Percentiles rank a stretch among this genome's conserved stretches.
phyloP scores from a whole-genome alignment of 2,329 filamentous ascomycete genomes.

The Diaporthe capsici region DNA sequence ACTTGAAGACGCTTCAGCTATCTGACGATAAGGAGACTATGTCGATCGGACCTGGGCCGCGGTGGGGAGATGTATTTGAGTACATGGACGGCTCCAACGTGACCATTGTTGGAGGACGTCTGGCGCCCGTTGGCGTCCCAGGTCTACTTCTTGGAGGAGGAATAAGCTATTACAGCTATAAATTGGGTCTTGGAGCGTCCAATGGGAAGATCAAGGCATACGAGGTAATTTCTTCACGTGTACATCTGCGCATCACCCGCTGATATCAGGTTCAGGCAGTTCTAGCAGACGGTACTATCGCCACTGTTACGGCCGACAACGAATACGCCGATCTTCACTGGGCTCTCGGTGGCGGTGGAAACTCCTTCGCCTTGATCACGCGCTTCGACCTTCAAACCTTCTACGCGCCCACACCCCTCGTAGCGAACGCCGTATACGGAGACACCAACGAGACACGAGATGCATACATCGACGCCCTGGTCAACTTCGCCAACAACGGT shows the following conservation, averaged over 20 bases:
- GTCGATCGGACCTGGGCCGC: slow-evolving; percentile 50
- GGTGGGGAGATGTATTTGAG: slow-evolving; percentile 50
- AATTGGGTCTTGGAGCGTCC: slow-evolving; percentile 3
- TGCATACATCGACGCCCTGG: slow-evolving; percentile 32
- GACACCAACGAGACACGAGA: slow-evolving; percentile 23
- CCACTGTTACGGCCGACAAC: slow-evolving; percentile 46
- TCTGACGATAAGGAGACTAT: slow-evolving; percentile 49
- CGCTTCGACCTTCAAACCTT: slow-evolving; percentile 47
- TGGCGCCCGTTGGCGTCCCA: slow-evolving; percentile 49
- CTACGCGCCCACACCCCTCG: slow-evolving; percentile 1
- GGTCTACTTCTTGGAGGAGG: slow-evolving; percentile 51
- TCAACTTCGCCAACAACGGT: slow-evolving; percentile 34
- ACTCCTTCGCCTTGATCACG: slow-evolving; percentile 52
- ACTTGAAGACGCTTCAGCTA: slow-evolving; percentile 50
- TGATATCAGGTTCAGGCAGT: slow-evolving; percentile 36
- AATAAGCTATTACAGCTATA: slow-evolving; percentile 49
- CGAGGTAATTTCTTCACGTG: neutral
- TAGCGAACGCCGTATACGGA: slow-evolving; percentile 23
- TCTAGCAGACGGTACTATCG: slow-evolving; percentile 47
- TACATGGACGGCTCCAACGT: slow-evolving; percentile 46
- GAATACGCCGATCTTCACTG: slow-evolving; percentile 48
- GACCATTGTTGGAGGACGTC: slow-evolving; percentile 47
- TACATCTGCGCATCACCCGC: neutral
- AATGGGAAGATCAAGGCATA: slow-evolving; percentile 24
- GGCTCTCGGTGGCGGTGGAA: slow-evolving; percentile 46